A percentile compares a stretch with the other conserved stretches of the same genome.
Evolutionary conservation across 2,329 filamentous ascomycete genomes (phyloP).

Genomic region (Diaporthe australafricana): DNA sequence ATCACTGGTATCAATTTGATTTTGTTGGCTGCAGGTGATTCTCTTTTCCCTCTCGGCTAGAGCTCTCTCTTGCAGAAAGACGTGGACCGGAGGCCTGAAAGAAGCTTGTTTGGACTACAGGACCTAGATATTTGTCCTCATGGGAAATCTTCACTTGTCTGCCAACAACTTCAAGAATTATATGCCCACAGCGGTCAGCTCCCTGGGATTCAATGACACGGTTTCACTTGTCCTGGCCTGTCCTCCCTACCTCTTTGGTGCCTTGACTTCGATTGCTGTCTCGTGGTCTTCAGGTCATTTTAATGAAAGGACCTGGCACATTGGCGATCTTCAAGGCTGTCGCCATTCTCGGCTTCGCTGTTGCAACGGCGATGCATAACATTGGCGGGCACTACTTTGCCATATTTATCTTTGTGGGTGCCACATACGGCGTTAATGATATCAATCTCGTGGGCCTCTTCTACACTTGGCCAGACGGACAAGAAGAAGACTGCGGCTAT

Average conservation of each 20-base stretch:
- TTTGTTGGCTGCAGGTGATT: too few relatives aligned
- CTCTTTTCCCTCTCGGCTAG: too few relatives aligned
- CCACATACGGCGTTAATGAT: neutral
- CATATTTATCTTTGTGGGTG: neutral
- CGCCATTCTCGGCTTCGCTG: neutral
- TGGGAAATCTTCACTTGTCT: neutral
- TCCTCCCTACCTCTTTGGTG: neutral
- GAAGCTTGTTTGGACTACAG: neutral
- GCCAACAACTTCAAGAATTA: slow-evolving; percentile 2
- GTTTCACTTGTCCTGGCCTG: neutral
- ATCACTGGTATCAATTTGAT: too few relatives aligned
- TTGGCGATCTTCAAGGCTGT: neutral
- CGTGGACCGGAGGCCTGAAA: neutral
- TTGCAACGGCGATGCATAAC: neutral
- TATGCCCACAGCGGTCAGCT: neutral
- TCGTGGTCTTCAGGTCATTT: neutral
- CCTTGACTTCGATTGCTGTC: neutral
- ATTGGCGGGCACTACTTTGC: neutral
- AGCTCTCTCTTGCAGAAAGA: too few relatives aligned
- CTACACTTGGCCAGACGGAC: neutral
- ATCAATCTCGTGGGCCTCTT: neutral
- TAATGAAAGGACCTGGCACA: neutral
- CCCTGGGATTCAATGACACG: neutral
- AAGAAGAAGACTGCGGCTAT: neutral
- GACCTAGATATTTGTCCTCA: neutral